Evolutionary conservation across 108 stramenopile species (phyloP), one percentile per base, ranked within the genome.

Genomic region (Cyclotella choctawhatcheeana): DNA sequence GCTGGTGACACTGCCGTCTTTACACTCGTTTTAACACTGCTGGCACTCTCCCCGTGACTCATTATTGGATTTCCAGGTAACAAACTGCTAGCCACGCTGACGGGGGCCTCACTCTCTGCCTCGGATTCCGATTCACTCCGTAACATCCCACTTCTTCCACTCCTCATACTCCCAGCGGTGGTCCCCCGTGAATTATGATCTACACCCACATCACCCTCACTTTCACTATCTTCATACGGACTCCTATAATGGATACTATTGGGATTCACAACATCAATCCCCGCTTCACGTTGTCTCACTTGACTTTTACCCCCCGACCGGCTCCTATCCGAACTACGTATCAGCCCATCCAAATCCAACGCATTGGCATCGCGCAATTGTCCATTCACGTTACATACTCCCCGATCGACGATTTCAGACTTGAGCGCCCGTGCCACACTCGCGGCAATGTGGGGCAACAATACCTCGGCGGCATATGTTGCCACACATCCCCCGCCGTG

Each of bases 401-500:
- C 93, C 14, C 88, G 67, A 63, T 88, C 86, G 60, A 93, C 90
- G 67, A 91, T 89, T 47, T 86, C 84, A 44, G 87, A 89, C 17
- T 84, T 81, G 54, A 93, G 61, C 5, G 88, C 88, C 22, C 87
- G 72, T 12, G 89, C 80, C 29, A 93, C 79, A 25, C 69, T 69
- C 0, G 88, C 90, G 10, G 88, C 87, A 67, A 93, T 81, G 61
- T 91, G 90, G 8, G 93, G 93, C 25, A 91, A 60, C 3, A 93
- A 65, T 3, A 91, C 85, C 48, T 88, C 85, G 24, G 87, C 86
- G 6, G 89, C 89, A 62, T 90, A 90, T 60, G 88, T 87, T 43
- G 93, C 93, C 3, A 93, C 90, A 54, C 87, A 86, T 54, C 88
- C 90, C 47, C 93, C 93, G 0, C 93, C 93, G 33, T 93, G 93